Conservation (phyloP, 441 rosid species). For the Oxalis stricta region DNA sequence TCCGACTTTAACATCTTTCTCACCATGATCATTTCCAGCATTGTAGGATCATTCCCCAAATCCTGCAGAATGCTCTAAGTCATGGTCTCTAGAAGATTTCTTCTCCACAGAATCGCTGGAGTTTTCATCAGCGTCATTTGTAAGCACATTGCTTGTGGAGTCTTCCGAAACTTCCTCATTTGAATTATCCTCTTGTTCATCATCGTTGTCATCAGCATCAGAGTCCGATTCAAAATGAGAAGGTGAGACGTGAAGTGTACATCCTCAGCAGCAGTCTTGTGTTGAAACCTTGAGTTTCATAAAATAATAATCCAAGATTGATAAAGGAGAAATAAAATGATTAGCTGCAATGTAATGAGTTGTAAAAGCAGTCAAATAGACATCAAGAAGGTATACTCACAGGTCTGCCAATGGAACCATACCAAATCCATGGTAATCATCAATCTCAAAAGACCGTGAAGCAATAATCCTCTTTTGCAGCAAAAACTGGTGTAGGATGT, state of each 20-base stretch:
- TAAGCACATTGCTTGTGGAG: not conserved
- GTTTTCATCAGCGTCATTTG: slow-evolving; percentile 10
- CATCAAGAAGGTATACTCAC: slow-evolving; percentile 26
- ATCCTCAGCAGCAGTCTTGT: slow-evolving; percentile 85
- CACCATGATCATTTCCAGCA: slow-evolving; percentile 84
- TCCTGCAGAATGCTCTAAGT: slow-evolving; percentile 14
- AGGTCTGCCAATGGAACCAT: slow-evolving; percentile 94
- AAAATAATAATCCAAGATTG: not conserved
- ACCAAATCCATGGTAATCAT: slow-evolving; percentile 68
- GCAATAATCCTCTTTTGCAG: slow-evolving; percentile 60
- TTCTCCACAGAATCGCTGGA: slow-evolving; percentile 7
- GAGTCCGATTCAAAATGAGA: slow-evolving; percentile 37
- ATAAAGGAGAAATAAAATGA: not conserved
- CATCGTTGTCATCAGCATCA: slow-evolving; percentile 14
- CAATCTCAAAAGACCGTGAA: slow-evolving; percentile 73
- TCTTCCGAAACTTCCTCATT: not conserved
- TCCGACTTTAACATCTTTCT: slow-evolving; percentile 58
- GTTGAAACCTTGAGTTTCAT: slow-evolving; percentile 58
- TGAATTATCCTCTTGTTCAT: not conserved
- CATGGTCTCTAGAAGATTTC: slow-evolving; percentile 9
- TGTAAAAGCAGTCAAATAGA: no score
- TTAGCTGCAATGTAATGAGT: not conserved
- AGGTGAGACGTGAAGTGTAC: slow-evolving; percentile 51
- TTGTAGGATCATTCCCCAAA: slow-evolving; percentile 19
- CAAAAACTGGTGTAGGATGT: no score